Base-by-base conservation (phyloP, 1,284 basidiomycete genomes). In the Irpex lacteus region DNA sequence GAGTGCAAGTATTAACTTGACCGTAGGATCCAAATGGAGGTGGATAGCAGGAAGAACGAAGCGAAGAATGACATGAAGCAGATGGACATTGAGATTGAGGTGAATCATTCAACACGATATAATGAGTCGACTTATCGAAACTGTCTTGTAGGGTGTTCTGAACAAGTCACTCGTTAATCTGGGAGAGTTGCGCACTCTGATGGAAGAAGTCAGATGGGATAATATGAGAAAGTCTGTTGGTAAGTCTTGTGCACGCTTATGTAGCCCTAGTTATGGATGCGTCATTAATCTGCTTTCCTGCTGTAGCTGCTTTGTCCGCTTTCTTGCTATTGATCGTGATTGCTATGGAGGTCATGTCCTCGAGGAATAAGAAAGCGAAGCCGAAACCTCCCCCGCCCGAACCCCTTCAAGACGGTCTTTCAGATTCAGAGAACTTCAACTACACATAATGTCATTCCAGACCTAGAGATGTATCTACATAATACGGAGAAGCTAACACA, bases 11-110 rank as follows among this genome's bases (percentile, higher is more conserved):
- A 37, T 52, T 21, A 55, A 65, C 32, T 59, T 49, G 15, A 58
- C 59, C 61, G 6, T 65, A 94, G 93, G 72, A 92, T 97, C 64
- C 95, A 98, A 75, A 95, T 99, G 85, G 97, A 99, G 65, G 84
- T 98, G 70, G 96, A 98, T 74, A 95, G 89, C 68, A 85, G 96
- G 65, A 98, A 97, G 80, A 93, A 92, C 69, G 98, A 99, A 75
- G 87, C 91, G n/a, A 92, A 90, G 73, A 85, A 90, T 11, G 95
- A 98, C 64, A 77, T 94, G 69, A 98, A 98, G 78, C 84, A 85
- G 54, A 88, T 92, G 70, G 96, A 97, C 71, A 92, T 98, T 65
- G 82, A 84, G 37, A 94, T 98, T 63, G 96, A 98, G 85, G 96
- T 94, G 53, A 37, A 19, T 61, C 3, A 55, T n/a, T 49, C 9